Evolutionary conservation across 2,329 filamentous ascomycete genomes (phyloP), one percentile per base, ranked within the genome.

Genomic region (Lasiodiplodia citricola): DNA sequence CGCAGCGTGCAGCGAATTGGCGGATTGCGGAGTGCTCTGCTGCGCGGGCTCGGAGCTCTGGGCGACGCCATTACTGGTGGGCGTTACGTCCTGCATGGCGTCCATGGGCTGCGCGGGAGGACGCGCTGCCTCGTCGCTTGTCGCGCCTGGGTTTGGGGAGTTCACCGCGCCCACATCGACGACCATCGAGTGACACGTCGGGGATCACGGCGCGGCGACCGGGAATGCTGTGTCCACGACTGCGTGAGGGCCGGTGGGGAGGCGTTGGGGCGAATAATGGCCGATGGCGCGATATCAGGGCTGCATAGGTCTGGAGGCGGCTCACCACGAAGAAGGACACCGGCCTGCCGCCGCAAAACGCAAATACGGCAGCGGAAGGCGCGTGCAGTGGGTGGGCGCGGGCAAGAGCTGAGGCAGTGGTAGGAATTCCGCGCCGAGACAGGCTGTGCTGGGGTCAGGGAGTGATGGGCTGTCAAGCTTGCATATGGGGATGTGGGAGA

Each of bases 21-120:
- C 72, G 14, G 75, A 76, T 51, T 77, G 79, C n/a, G 77, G 74
- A 47, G 76, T 70, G 73, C 76, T 78, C 74, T 76, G 78, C 55
- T 73, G 68, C 57, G 72, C 70, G 52, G 67, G 54, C 58, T 68
- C 60, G 41, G 52, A 13, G 50, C 37, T 50, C 44, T 25, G 51
- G 21, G 37, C 8, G n/a, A 37, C 60, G n/a, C 57, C 67, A 25
- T 68, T 50, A 73, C 76, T 79, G 60, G 75, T 76, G 38, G 74
- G 73, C 44, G 75, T 71, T 68, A 70, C 70, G 60, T 75, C 74
- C 64, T 71, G 74, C 69, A 72, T 56, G 67, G 57, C 37, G 55
- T 67, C 23, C 44, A 25, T 21, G 71, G 74, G 58, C 70, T 50
- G 67, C 71, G 67, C 71, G 68, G 71, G 74, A 67, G 72, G 70